These are phyloP conservation scores for Hericium rajendrae DNA, from an alignment of 768 basidiomycete genomes.

Conservation along the genomic window DNA sequence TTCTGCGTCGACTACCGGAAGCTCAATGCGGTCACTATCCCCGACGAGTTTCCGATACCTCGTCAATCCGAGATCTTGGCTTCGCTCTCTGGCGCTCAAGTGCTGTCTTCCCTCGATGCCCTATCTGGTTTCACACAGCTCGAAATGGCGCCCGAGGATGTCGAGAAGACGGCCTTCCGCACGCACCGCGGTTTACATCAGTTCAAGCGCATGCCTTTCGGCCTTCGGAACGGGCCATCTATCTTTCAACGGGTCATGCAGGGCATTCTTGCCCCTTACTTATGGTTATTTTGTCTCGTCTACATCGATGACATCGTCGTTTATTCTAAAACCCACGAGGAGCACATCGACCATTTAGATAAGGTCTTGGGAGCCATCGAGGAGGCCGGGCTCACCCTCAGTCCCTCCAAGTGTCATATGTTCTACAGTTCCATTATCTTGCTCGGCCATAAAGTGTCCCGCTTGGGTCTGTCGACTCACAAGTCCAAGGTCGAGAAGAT, in stretches of 20 bases:
- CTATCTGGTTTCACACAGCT: constrained; percentile 33
- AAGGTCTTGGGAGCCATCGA: too few relatives aligned
- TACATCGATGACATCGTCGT: constrained; percentile 13
- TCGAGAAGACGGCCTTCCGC: constrained; percentile 31
- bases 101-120: constrained; percentile 28
- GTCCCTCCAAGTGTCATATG: too few relatives aligned
- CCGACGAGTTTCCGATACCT: constrained; percentile 22
- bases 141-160: too few relatives aligned
- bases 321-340: constrained; percentile 1
- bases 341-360: too few relatives aligned
- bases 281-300: constrained; percentile 4
- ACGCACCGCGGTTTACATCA: too few relatives aligned
- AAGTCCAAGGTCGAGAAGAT: constrained; percentile 30
- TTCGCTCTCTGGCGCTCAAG: constrained; percentile 8
- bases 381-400: too few relatives aligned
- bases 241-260: constrained; percentile 35
- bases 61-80: constrained; percentile 18
- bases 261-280: constrained; percentile 6
- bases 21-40: constrained; percentile 8
- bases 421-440: too few relatives aligned
- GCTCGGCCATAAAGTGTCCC: too few relatives aligned
- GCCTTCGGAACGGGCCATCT: constrained; percentile 21
- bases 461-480: too few relatives aligned
- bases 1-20: too few relatives aligned
- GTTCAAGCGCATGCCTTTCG: constrained; percentile 33